Evolutionary conservation across 495 filamentous ascomycete species (phyloP).

Genomic region (Aspergillus heteromorphus): DNA sequence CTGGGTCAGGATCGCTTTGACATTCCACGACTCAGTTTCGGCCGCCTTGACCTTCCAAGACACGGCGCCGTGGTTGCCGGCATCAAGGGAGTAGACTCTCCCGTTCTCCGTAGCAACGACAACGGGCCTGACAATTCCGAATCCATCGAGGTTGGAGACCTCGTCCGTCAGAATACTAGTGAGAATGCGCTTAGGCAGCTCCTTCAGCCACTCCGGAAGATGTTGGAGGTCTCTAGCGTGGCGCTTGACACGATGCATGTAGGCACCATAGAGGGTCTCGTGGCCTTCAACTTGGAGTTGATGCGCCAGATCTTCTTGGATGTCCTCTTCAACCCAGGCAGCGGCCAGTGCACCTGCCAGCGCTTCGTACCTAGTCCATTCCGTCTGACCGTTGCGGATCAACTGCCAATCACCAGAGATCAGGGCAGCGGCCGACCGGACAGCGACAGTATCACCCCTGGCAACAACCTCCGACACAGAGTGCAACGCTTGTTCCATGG

Average conservation of each 20-base stretch:
- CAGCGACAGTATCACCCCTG: constrained; percentile 59
- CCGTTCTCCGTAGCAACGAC: constrained; percentile 78
- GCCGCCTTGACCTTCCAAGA: constrained; percentile 65
- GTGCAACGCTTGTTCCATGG: constrained; percentile 46
- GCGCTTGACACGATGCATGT: constrained; percentile 78
- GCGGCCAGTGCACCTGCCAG: constrained; percentile 71
- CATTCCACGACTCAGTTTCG: constrained; percentile 57
- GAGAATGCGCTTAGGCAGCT: constrained; percentile 59
- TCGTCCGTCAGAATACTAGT: constrained; percentile 60
- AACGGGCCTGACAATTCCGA: constrained; percentile 80
- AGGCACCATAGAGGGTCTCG: constrained; percentile 70
- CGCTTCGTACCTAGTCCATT: constrained; percentile 79
- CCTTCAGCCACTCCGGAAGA: constrained; percentile 68
- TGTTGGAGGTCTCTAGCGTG: constrained; percentile 74
- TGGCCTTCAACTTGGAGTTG: constrained; percentile 83
- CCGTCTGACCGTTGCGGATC: constrained; percentile 70
- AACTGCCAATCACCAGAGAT: constrained; percentile 76
- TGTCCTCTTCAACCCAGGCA: constrained; percentile 66
- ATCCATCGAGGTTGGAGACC: constrained; percentile 64
- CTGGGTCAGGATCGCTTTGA: constrained; percentile 59
- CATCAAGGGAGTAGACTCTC: constrained; percentile 71
- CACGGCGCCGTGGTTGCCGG: constrained; percentile 67
- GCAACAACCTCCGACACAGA: constrained; percentile 79
- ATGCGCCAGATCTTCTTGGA: constrained; percentile 65
- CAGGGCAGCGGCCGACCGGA: constrained; percentile 67